A percentile compares a stretch with the other conserved stretches of the same genome.
phyloP scores from a whole-genome alignment of 768 basidiomycete genomes.

The Auricularia sp. region DNA sequence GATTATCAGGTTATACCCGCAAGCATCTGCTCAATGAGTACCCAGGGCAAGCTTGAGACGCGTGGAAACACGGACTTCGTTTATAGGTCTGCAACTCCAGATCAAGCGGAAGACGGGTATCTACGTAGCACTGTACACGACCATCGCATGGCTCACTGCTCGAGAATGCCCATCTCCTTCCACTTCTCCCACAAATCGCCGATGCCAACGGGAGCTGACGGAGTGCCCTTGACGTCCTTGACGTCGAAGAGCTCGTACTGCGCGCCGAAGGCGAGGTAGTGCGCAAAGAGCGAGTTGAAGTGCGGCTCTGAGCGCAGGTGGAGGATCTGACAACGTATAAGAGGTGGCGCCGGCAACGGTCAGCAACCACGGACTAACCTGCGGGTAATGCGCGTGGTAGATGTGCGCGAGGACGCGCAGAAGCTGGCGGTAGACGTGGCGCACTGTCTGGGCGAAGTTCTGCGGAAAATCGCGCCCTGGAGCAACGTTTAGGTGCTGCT shows the following conservation, averaged over 20 bases:
- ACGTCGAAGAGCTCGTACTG: conserved; percentile 88
- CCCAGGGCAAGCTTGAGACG: no score
- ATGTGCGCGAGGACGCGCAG: conserved; percentile 95
- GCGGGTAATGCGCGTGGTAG: conserved; percentile 87
- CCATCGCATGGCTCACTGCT: conserved; percentile 12
- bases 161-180: conserved; percentile 75
- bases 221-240: conserved; percentile 72
- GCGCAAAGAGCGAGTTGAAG: conserved; percentile 95
- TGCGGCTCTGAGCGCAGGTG: conserved; percentile 91
- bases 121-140: no score
- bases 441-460: conserved; percentile 79
- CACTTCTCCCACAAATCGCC: conserved; percentile 81
- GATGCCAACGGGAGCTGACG: conserved; percentile 50
- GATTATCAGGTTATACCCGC: no score
- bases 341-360: no score
- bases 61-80: no score
- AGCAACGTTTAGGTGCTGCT: background rate
- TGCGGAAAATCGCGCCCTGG: conserved; percentile 79
- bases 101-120: no score
- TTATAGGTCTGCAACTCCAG: no score
- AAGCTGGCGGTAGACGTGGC: conserved; percentile 93
- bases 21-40: no score
- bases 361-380: conserved; percentile 15
- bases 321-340: conserved; percentile 38
- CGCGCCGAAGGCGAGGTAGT: conserved; percentile 90